Percentiles rank a stretch among this genome's conserved stretches.
Conservation (phyloP, 1,139 yeast genomes). For the Blastobotrys illinoisensis region DNA sequence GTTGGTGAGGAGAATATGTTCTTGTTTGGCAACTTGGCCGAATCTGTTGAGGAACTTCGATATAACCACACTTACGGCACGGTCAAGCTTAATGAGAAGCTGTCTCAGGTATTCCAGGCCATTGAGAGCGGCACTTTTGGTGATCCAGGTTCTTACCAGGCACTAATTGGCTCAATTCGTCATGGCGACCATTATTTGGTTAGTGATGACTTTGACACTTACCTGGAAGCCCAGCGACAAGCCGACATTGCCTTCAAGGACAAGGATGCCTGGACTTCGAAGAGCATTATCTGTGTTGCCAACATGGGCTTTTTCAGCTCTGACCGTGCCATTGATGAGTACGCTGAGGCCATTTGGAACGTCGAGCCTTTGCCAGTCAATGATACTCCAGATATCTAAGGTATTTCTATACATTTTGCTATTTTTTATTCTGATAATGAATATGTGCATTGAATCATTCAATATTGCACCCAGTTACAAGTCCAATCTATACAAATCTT, state of each 20-base stretch:
- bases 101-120: constrained; percentile 58
- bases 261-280: constrained; percentile 68
- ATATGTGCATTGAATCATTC: too few relatives aligned
- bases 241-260: constrained; percentile 69
- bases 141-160: constrained; percentile 57
- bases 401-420: constrained; percentile 3
- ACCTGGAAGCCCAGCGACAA: constrained; percentile 70
- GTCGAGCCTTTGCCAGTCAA: constrained; percentile 52
- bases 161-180: constrained; percentile 61
- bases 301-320: constrained; percentile 91
- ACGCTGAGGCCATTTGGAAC: constrained; percentile 91
- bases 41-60: constrained; percentile 81
- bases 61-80: constrained; percentile 59
- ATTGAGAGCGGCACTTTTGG: constrained; percentile 72
- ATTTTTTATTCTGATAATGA: not conserved
- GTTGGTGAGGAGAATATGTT: constrained; percentile 90
- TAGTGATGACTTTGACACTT: constrained; percentile 82
- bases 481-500: not conserved
- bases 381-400: not conserved
- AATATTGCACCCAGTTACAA: too few relatives aligned
- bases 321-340: constrained; percentile 88
- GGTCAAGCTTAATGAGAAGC: constrained; percentile 42
- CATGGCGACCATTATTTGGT: constrained; percentile 84
- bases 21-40: constrained; percentile 85
- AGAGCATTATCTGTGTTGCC: constrained; percentile 74